Percentiles rank a stretch among this genome's conserved stretches.
Conservation (phyloP, 225 moss, liverwort and hornwort species). For the Bryoerythrophyllum caledonicum region DNA sequence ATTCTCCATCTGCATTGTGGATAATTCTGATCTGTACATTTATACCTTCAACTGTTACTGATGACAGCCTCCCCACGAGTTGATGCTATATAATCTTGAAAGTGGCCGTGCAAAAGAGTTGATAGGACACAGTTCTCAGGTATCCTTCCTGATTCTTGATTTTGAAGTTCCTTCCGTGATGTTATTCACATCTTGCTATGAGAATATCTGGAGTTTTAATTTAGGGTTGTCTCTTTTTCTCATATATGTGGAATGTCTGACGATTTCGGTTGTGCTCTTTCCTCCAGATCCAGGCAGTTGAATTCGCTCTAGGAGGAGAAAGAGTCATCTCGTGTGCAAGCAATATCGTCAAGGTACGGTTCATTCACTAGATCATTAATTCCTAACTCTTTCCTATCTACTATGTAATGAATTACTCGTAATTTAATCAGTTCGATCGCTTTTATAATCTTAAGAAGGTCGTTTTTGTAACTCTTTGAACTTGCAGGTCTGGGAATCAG, state of each 20-base stretch:
- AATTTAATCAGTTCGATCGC: not conserved
- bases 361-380: not conserved
- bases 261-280: not conserved
- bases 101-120: conserved; percentile 73
- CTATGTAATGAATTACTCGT: not conserved
- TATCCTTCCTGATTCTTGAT: conserved; percentile 25
- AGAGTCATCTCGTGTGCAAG: conserved; percentile 75
- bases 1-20: not conserved
- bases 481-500: conserved; percentile 69
- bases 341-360: conserved; percentile 64
- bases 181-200: not conserved
- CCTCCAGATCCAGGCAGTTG: conserved; percentile 82
- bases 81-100: conserved; percentile 68
- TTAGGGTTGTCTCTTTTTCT: not conserved
- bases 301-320: conserved; percentile 73
- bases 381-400: conserved; percentile 6
- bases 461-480: not conserved
- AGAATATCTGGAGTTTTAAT: not conserved
- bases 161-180: not conserved
- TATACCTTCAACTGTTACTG: conserved; percentile 5
- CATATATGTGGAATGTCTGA: not conserved
- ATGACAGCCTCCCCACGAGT: conserved; percentile 74
- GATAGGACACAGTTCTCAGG: conserved; percentile 74
- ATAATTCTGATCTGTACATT: conserved; percentile 5
- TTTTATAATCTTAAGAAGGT: not conserved